Evolutionary conservation across 2,329 filamentous ascomycete species (phyloP).

Genomic region (Byssoonygena ceratinophila): DNA sequence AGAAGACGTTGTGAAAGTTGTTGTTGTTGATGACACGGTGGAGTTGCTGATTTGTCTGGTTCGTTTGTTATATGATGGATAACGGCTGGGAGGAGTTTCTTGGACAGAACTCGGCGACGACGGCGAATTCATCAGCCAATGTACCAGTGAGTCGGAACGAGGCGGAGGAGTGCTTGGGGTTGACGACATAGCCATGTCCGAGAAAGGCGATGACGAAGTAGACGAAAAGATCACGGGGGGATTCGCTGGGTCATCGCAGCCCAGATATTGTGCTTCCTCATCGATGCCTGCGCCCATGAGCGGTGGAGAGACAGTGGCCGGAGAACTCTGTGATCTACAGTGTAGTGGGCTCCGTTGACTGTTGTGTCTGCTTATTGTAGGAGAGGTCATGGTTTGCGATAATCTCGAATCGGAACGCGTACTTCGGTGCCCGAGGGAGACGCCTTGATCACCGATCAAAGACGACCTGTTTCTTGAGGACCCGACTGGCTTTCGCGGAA

Average conservation of each 20-base stretch:
- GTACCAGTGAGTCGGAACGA: constrained; percentile 7
- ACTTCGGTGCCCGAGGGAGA: not conserved
- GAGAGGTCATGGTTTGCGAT: constrained; percentile 7
- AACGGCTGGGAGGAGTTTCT: not conserved
- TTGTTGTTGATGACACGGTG: constrained; percentile 26
- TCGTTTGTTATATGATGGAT: not conserved
- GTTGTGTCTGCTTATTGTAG: constrained; percentile 5
- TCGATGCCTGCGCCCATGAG: not conserved
- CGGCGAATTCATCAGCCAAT: constrained; percentile 4
- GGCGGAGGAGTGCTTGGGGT: not conserved
- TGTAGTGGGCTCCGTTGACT: not conserved
- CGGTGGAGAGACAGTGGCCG: not conserved
- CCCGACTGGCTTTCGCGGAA: constrained; percentile 28
- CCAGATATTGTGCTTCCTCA: not conserved
- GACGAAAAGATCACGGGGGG: not conserved
- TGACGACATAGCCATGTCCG: not conserved
- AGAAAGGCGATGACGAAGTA: not conserved
- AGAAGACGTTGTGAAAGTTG: constrained; percentile 18
- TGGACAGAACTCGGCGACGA: not conserved
- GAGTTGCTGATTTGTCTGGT: constrained; percentile 30
- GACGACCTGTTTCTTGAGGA: constrained; percentile 4
- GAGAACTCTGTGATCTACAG: constrained; percentile 2
- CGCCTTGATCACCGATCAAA: not conserved
- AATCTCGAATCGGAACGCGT: constrained; percentile 3
- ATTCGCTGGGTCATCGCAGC: not conserved